Base-by-base conservation (phyloP, 1,284 basidiomycete species). In the Megacollybia platyphylla region DNA sequence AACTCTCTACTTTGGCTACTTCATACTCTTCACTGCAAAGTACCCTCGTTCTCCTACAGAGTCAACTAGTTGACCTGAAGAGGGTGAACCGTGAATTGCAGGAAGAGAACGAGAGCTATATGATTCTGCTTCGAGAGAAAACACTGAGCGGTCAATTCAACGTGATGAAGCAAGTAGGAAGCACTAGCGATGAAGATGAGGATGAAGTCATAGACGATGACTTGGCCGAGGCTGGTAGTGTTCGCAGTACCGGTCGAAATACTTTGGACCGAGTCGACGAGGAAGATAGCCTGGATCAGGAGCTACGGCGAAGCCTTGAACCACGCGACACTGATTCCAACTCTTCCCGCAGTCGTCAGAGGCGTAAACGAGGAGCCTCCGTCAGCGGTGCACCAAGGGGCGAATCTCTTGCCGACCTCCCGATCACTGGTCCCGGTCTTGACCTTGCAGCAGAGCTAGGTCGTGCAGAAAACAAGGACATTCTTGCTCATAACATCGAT, bases 91-190 rank as follows among this genome's bases (percentile, higher is more conserved):
- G 79, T 51, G 78, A 83, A 48, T 56, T 88, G 34, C 85, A 88
- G 58, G 91, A 96, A 57, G 91, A 96, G 54, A 96, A 94, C 59
- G 90, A 94, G 61, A 86, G 87, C 39, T 97, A 90, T 65, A 90
- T 93, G 70, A 87, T 91, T 48, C 70, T 97, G 36, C 64, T 96
- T 24, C 71, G 87, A 46, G 90, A 96, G 63, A 80, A 76, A 62
- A 96, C 92, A 0, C 64, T 97, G 34, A 90, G 71, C 48, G 91
- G 91, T 2, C 79, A 87, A 51, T 85, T 89, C 53, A 79, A 87
- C 53, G 65, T 86, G 44, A 65, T 79, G 56, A 75, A 68, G 51
- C 73, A 78, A 54, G 79, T 85, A 46, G 78, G 76, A 32, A 73
- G 66, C 28, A 60, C 58, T 40, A 66, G 64, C 31, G 68, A 67